phyloP scores from a whole-genome alignment of 2,329 filamentous ascomycete genomes.

The Penicillium sclerotigenum region DNA sequence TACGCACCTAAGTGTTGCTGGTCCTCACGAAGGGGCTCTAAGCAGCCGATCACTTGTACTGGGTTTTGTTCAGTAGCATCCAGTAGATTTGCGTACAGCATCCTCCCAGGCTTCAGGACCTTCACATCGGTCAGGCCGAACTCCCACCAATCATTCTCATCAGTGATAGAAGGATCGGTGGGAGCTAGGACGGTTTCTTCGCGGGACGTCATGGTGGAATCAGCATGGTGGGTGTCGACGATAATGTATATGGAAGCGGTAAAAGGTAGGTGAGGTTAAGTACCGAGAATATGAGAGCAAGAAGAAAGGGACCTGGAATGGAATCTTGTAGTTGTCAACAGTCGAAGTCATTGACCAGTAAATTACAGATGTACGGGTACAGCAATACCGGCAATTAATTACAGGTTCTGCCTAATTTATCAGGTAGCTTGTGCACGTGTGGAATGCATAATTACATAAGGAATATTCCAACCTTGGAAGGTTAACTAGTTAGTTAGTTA shows the following conservation, averaged over 20 bases:
- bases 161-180: constrained; percentile 43
- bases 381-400: constrained; percentile 12
- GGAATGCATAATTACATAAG: neutral
- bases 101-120: constrained; percentile 49
- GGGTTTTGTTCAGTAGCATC: constrained; percentile 54
- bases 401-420: constrained; percentile 1
- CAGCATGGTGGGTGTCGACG: constrained; percentile 32
- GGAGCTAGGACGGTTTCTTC: constrained; percentile 46
- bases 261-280: neutral
- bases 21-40: constrained; percentile 46
- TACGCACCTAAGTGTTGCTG: constrained; percentile 43
- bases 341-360: constrained; percentile 13
- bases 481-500: too few relatives aligned
- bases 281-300: neutral
- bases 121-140: constrained; percentile 56
- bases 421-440: too few relatives aligned
- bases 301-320: constrained; percentile 5
- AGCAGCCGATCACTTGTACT: constrained; percentile 53
- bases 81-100: constrained; percentile 53
- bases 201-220: constrained; percentile 43
- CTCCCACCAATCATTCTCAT: constrained; percentile 59
- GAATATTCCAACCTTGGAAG: too few relatives aligned
- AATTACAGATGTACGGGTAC: constrained; percentile 23
- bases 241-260: neutral
- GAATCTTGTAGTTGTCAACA: constrained; percentile 15